A percentile compares a stretch with the other conserved stretches of the same genome.
Conservation (phyloP, 805 yeast genomes). For the Hanseniaspora osmophila region DNA sequence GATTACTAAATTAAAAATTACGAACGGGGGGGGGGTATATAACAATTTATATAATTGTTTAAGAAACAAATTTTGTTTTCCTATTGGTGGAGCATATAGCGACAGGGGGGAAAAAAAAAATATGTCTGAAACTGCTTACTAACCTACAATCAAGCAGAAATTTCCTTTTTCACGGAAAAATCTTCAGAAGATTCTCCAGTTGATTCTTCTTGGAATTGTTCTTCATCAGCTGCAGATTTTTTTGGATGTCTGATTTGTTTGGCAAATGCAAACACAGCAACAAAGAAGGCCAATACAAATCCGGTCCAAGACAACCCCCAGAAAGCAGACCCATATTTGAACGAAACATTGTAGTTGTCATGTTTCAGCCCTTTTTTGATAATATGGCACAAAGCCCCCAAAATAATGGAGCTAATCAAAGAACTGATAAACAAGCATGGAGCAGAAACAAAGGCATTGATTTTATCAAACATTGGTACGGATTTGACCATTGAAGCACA, state of each 20-base stretch:
- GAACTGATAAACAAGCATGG: slow-evolving; percentile 13
- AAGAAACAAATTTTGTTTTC: neutral
- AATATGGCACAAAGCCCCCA: slow-evolving; percentile 16
- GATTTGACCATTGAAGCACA: slow-evolving; percentile 1
- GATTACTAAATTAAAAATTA: no score
- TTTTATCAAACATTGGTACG: slow-evolving; percentile 3
- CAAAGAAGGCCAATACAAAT: slow-evolving; percentile 14
- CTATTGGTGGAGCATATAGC: neutral
- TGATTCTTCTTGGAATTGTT: neutral
- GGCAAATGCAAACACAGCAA: slow-evolving; percentile 7
- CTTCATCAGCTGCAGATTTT: slow-evolving; percentile 1
- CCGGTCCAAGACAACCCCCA: slow-evolving; percentile 21
- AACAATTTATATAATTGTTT: no score
- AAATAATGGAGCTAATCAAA: slow-evolving; percentile 17
- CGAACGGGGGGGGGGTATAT: no score
- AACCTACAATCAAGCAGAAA: neutral
- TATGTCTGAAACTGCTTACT: neutral
- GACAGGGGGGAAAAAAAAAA: neutral
- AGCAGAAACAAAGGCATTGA: slow-evolving; percentile 8
- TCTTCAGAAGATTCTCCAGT: neutral
- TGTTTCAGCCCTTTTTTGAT: slow-evolving; percentile 21
- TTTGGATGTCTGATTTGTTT: neutral
- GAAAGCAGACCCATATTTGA: slow-evolving; percentile 14
- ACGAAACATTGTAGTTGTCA: slow-evolving; percentile 18
- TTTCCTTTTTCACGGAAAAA: neutral